Evolutionary conservation across 1,284 basidiomycete species (phyloP), one percentile per base, ranked within the genome.

Genomic region (Thecaphora frezii): DNA sequence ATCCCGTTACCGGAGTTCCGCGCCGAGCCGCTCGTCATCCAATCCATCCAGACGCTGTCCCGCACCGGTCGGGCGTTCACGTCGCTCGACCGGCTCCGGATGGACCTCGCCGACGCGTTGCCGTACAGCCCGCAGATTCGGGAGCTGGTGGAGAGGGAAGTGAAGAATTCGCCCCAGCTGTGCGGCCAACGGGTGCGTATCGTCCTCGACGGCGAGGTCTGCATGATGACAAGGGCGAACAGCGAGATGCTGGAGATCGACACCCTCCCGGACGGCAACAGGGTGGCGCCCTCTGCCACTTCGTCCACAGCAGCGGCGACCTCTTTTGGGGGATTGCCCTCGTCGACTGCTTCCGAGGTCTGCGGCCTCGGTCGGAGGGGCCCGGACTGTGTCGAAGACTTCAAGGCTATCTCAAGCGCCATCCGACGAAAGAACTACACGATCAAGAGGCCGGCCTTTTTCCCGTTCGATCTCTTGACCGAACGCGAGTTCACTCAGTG

Each of bases 121-220:
- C 43, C 43, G 1, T 43, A 45, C 1, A 65, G 51, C 14, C 53
- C 60, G 1, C 52, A 45, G 4, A 21, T 67, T 24, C 22, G 21
- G 5, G 45, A 39, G 24, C 25, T 64, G 41, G 26, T 66, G 19
- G 44, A 39, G 30, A 8, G 28, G 24, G 44, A 30, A 10, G 13
- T 19, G 1, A 14, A 13, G 18, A n/a, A 19, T 9, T 30, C 44
- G 21, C 16, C 40, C 8, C 44, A 3, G 19, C 36, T 21, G 28
- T 44, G 42, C n/a, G 4, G 12, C 10, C 33, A 18, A 18, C 26
- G 26, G 12, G n/a, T 19, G 12, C 50, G 50, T 21, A 12, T 73
- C n/a, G 52, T 73, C 13, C 48, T 73, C 4, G 71, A 73, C 42
- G 71, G 71, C 25, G 71, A 73, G 41, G 50, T 71, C 18, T 73